phyloP scores from a whole-genome alignment of 768 basidiomycete species.

The Psilocybe azurescens region DNA sequence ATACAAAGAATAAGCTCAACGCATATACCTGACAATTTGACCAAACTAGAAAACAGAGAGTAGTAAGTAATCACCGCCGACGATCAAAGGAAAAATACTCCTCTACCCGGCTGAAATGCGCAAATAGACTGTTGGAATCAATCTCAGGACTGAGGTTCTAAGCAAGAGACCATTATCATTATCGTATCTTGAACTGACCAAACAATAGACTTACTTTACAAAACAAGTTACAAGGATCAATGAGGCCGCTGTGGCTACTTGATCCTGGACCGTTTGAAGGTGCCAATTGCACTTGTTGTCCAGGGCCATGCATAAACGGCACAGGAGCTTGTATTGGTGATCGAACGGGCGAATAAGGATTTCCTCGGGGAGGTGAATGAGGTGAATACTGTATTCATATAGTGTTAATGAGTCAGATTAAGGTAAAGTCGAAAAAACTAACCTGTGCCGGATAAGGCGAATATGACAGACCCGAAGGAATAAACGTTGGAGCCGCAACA shows the following conservation, averaged over 20 bases:
- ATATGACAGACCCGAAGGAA: slow-evolving; percentile 71
- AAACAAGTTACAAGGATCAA: slow-evolving; percentile 90
- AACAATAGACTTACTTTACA: slow-evolving; percentile 64
- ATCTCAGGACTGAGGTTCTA: slow-evolving; percentile 88
- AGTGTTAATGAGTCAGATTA: not conserved
- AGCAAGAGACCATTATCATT: slow-evolving; percentile 9
- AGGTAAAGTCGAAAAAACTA: slow-evolving; percentile 17
- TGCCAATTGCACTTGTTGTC: slow-evolving; percentile 88
- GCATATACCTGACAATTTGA: slow-evolving; percentile 81
- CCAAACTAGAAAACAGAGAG: slow-evolving; percentile 62
- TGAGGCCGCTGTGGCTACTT: slow-evolving; percentile 82
- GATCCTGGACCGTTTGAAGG: slow-evolving; percentile 79
- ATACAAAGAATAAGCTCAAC: not conserved
- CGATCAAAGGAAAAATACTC: slow-evolving; percentile 10
- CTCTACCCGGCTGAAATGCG: slow-evolving; percentile 79
- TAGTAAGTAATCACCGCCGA: slow-evolving; percentile 20
- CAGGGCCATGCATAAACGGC: slow-evolving; percentile 83
- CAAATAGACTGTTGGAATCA: slow-evolving; percentile 83
- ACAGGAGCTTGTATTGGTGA: slow-evolving; percentile 49
- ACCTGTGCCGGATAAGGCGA: slow-evolving; percentile 67
- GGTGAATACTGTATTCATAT: slow-evolving; percentile 61
- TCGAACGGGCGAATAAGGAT: slow-evolving; percentile 49
- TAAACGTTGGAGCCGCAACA: slow-evolving; percentile 74
- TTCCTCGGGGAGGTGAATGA: slow-evolving; percentile 72
- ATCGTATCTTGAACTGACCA: not conserved